These are phyloP conservation scores for Scheffersomyces illinoinensis DNA, from an alignment of 1,139 yeast species.

Conservation along the genomic window DNA sequence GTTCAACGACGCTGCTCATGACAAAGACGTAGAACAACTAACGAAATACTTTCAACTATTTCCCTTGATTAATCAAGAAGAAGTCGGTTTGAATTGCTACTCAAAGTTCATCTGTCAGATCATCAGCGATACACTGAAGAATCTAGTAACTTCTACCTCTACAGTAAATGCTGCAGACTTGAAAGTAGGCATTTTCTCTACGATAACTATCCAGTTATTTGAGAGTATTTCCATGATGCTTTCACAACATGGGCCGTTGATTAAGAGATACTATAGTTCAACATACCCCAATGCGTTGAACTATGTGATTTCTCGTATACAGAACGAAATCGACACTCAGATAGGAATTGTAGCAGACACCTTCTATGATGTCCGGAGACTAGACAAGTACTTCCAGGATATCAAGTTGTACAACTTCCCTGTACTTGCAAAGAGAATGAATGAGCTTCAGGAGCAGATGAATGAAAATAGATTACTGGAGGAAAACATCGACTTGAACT, in stretches of 20 bases:
- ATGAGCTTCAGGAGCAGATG: conserved; percentile 18
- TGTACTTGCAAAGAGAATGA: conserved; percentile 27
- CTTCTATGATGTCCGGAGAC: conserved; percentile 70
- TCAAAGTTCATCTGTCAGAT: conserved; percentile 84
- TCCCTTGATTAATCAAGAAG: conserved; percentile 77
- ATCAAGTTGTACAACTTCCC: conserved; percentile 62
- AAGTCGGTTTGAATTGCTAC: conserved; percentile 75
- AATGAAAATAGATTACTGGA: conserved; percentile 2
- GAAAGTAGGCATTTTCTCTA: conserved; percentile 55
- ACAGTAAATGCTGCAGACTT: conserved; percentile 34
- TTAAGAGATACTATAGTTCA: conserved; percentile 66
- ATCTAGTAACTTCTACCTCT: conserved; percentile 46
- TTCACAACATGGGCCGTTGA: conserved; percentile 81
- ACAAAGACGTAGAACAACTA: conserved; percentile 64
- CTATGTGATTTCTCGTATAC: conserved; percentile 70
- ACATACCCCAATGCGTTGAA: conserved; percentile 56
- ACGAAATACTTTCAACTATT: conserved; percentile 82
- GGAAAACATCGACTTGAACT: conserved; percentile 2
- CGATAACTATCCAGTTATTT: conserved; percentile 72
- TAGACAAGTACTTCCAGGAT: conserved; percentile 58
- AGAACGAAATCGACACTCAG: conserved; percentile 87
- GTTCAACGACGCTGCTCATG: conserved; percentile 69
- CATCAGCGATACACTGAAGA: conserved; percentile 75
- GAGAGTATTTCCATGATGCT: conserved; percentile 85
- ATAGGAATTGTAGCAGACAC: conserved; percentile 87